These are phyloP conservation scores for Beauveria australis DNA, from an alignment of 2,329 filamentous ascomycete species.

Conservation along the genomic window DNA sequence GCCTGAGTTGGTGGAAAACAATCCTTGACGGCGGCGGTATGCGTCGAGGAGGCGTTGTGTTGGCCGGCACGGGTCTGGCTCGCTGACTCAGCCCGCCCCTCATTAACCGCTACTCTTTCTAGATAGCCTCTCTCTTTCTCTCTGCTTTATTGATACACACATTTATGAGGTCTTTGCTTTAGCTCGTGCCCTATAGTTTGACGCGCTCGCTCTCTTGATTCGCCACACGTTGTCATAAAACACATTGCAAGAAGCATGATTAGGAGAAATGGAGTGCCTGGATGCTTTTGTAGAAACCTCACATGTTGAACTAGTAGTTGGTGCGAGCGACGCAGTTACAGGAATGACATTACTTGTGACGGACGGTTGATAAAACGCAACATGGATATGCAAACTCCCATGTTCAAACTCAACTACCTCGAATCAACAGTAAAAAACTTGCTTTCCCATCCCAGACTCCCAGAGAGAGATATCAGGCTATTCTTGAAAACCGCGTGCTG, in stretches of 20 bases:
- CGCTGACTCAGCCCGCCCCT: no score
- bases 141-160: no score
- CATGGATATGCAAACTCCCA: constrained; percentile 6
- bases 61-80: no score
- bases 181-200: no score
- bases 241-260: constrained; percentile 24
- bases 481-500: neutral
- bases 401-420: neutral
- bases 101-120: no score
- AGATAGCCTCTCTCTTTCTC: no score
- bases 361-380: constrained; percentile 26
- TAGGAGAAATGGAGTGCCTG: constrained; percentile 22
- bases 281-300: constrained; percentile 24
- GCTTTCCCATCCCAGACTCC: no score
- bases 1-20: constrained; percentile 24
- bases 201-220: no score
- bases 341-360: constrained; percentile 27
- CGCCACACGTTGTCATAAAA: neutral
- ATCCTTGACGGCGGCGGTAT: constrained; percentile 18
- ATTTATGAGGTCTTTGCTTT: no score
- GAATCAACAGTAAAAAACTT: neutral
- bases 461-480: neutral
- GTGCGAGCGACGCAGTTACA: constrained; percentile 23
- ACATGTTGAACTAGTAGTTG: constrained; percentile 22
- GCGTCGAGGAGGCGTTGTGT: constrained; percentile 15